Base-by-base conservation (phyloP, 2,329 filamentous ascomycete species). In the Alternaria triticimaculans region DNA sequence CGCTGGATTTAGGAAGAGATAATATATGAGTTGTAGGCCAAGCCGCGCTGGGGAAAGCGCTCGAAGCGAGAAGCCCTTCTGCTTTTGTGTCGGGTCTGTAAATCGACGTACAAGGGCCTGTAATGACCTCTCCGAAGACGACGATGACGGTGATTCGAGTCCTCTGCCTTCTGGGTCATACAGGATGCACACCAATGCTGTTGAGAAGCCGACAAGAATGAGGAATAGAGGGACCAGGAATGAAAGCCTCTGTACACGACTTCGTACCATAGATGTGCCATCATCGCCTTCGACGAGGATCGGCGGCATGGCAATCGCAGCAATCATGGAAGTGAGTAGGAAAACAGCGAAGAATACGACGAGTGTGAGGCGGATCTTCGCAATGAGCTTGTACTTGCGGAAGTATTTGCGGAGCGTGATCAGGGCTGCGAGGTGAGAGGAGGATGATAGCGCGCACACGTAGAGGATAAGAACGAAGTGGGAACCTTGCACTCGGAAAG, bases 391-490 rank as follows among this genome's bases (percentile, higher is more conserved):
- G 63, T 78, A 75, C 10, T 68, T 72, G 9, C 62, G 66, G 41
- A 78, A 74, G 64, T 78, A 76, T 41, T 75, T 75, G 30, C 73
- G 73, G 3, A 76, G 62, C 2, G 75, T 77, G 46, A 78, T 72
- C 28, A 78, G 66, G 1, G 75, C 74, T 41, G 75, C 76, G 44
- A 78, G 74, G 33, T 78, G 75, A 0, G 75, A 77, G 9, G 73
- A 75, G 12, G 71, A 76, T 0, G 73, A 76, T 1, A 78, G 65
- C 2, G 74, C 74, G 54, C 75, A 76, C 21, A 76, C 68, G 66
- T 76, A 76, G 15, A 78, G 68, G 44, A 75, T 70, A 5, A 78
- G 65, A 41, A 76, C 73, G 58, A 76, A 76, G 60, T 75, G 74
- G 4, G 72, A 72, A 49, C 73, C 72, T 60, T 72, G 69, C n/a